phyloP scores from a whole-genome alignment of 2,329 filamentous ascomycete species.

The Aspergillus ibericus region DNA sequence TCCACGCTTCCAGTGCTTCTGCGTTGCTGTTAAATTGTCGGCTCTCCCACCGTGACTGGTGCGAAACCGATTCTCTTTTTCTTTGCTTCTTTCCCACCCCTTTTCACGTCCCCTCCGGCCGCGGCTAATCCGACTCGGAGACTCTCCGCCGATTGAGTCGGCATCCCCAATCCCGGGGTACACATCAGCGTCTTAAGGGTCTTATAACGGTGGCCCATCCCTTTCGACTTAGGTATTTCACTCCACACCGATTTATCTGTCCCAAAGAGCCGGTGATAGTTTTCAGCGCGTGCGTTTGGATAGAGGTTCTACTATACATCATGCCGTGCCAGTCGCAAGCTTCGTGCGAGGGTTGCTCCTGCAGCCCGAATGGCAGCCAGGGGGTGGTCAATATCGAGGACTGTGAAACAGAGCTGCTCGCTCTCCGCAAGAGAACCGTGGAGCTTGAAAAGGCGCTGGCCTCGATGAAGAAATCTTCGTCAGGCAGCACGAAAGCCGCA shows the following conservation, averaged over 20 bases:
- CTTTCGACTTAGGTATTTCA: background rate
- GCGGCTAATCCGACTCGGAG: constrained; percentile 6
- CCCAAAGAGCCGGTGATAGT: too few species aligned
- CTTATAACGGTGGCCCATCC: background rate
- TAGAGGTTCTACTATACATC: background rate
- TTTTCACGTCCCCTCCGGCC: background rate
- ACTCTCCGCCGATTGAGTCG: background rate
- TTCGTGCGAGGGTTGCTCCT: constrained; percentile 39
- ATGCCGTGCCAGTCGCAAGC: constrained; percentile 24
- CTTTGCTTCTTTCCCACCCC: background rate
- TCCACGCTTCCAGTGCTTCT: background rate
- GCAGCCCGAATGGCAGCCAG: constrained; percentile 20
- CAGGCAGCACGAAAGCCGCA: constrained; percentile 10
- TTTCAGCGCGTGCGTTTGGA: background rate
- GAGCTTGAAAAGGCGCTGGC: constrained; percentile 38
- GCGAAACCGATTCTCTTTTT: background rate
- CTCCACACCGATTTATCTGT: background rate
- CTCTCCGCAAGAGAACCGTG: constrained; percentile 39
- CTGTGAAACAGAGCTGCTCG: constrained; percentile 41
- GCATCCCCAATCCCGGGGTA: background rate
- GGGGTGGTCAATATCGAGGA: constrained; percentile 41
- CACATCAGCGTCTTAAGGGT: background rate
- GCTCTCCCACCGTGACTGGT: background rate
- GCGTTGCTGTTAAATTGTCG: constrained; percentile 11
- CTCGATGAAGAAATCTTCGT: constrained; percentile 25